Evolutionary conservation across 495 filamentous ascomycete species (phyloP), one percentile per base, ranked within the genome.

Genomic region (Aspergillus homomorphus): DNA sequence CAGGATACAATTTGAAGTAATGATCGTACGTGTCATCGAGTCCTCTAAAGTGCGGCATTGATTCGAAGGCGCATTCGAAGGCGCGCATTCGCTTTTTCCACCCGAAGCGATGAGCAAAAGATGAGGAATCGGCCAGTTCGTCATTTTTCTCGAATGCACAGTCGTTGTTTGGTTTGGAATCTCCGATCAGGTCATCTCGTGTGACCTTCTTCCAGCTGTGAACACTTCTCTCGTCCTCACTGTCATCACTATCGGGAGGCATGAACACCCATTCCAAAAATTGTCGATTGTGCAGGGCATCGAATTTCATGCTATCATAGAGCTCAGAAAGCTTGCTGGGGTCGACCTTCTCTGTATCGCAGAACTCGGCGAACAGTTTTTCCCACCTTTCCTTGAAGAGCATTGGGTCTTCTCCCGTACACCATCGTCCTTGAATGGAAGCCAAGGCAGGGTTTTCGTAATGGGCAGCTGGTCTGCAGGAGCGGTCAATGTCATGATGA

Each of bases 271-370:
- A 96, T 72, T 98, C 95, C n/a, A 98, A 76, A 59, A 97, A 98
- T 58, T 89, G 89, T 4, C 95, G 85, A 69, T 98, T 98, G 70
- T 98, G 94, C 22, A 98, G 81, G 2, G 95, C 94, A 66, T 98
- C 94, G 63, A 97, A 98, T 69, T 98, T 98, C 92, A 98, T 97
- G 26, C 92, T 97, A 71, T 98, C 94, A 67, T 98, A 98, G 2
- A 98, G 77, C 74, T 98, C 94, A 8, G 91, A 96, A 38, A 98
- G 91, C 76, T 98, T 98, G 77, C 91, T 96, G 0, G 94, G 94
- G 69, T 98, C 94, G 10, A 98, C 90, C 75, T 98, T 98, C 61
- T 98, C 94, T 4, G 88, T 87, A 69, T 98, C 94, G 60, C 90
- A 92, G 63, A 98, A 98, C 74, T 98, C 94, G 33, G 83, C 84